Percentiles rank a stretch among this genome's conserved stretches.
phyloP scores from a whole-genome alignment of 2,329 filamentous ascomycete genomes.

The Immersiporthe knoxdaviesiana region DNA sequence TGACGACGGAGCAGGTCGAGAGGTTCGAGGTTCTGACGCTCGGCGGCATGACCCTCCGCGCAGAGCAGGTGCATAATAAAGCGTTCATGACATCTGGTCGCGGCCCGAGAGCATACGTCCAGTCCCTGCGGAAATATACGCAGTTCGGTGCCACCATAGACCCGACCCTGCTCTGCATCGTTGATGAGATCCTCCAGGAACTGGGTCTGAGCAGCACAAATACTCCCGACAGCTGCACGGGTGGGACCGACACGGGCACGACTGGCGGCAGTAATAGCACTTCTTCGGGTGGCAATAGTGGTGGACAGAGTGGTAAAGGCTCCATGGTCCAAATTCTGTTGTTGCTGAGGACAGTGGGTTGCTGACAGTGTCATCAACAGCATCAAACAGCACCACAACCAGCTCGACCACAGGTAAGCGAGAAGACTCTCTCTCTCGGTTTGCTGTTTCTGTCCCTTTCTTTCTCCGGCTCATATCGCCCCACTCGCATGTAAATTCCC shows the following conservation, averaged over 20 bases:
- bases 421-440: background rate
- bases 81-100: slow-evolving; percentile 40
- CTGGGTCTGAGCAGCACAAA: slow-evolving; percentile 35
- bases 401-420: background rate
- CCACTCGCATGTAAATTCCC: background rate
- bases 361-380: background rate
- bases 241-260: too few species aligned
- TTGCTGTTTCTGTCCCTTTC: too few species aligned
- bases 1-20: slow-evolving; percentile 30
- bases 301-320: slow-evolving; percentile 8
- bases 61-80: slow-evolving; percentile 45
- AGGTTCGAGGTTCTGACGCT: slow-evolving; percentile 41
- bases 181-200: slow-evolving; percentile 41
- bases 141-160: slow-evolving; percentile 44
- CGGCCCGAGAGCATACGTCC: slow-evolving; percentile 40
- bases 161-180: slow-evolving; percentile 38
- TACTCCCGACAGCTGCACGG: background rate
- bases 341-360: background rate
- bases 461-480: background rate
- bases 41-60: slow-evolving; percentile 45
- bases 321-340: background rate
- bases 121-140: slow-evolving; percentile 42
- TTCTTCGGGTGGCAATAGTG: background rate
- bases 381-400: background rate
- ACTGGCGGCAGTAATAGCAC: slow-evolving; percentile 14